Conservation (phyloP, 1,284 basidiomycete genomes). For the Apiotrichum gamsii region DNA sequence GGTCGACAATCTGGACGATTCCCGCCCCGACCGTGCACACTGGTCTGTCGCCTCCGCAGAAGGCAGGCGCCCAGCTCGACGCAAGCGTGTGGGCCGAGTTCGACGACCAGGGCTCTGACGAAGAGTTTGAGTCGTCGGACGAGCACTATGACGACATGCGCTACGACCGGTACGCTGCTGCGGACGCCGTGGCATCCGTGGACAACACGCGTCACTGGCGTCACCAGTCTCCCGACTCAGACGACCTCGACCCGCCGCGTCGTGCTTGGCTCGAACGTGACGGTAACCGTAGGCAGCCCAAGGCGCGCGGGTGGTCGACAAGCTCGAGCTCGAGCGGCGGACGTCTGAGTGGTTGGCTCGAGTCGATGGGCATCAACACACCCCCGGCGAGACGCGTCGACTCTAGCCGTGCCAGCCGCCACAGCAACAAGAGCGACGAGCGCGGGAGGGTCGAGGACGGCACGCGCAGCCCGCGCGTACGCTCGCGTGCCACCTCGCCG, state of each 20-base stretch:
- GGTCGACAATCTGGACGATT: conserved; percentile 65
- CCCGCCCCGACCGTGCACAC: conserved; percentile 46
- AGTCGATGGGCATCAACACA: conserved; percentile 32
- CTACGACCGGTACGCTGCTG: conserved; percentile 31
- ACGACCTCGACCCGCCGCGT: conserved; percentile 31
- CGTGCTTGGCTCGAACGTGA: conserved; percentile 26
- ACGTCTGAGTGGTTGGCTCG: conserved; percentile 30
- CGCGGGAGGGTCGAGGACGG: not conserved
- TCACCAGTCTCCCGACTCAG: conserved; percentile 6
- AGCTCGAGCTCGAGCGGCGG: conserved; percentile 32
- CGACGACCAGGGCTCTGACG: conserved; percentile 38
- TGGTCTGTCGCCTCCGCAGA: conserved; percentile 38
- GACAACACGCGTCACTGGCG: conserved; percentile 9
- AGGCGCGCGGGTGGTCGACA: conserved; percentile 22
- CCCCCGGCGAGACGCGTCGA: conserved; percentile 1
- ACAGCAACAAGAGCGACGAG: conserved; percentile 11
- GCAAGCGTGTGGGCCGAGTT: conserved; percentile 42
- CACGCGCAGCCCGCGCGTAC: conserved; percentile 2
- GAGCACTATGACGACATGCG: conserved; percentile 3
- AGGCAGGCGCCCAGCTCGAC: conserved; percentile 19
- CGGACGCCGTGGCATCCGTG: conserved; percentile 28
- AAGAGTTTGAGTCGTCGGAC: conserved; percentile 24
- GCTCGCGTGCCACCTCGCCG: conserved; percentile 4
- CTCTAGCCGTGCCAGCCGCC: conserved; percentile 10
- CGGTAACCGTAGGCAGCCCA: conserved; percentile 7